Evolutionary conservation across 1,284 basidiomycete genomes (phyloP), one percentile per base, ranked within the genome.

Genomic region (Puccinia hordei): DNA sequence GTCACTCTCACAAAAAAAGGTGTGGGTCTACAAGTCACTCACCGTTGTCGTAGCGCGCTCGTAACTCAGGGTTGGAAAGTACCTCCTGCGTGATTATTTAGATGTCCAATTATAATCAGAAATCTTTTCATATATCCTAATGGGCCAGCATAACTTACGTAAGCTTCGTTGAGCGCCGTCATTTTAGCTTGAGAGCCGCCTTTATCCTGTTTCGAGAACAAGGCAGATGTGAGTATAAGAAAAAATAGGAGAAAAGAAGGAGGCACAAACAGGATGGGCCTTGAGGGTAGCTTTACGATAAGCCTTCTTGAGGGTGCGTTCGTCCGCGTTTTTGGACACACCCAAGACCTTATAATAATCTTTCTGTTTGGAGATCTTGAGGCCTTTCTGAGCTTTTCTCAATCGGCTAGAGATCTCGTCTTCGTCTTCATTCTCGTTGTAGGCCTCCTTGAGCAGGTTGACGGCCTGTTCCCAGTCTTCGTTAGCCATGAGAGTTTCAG

Each of bases 261-360:
- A 13, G 33, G 46, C 15, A 24, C 24, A 63, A 30, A 53, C 63
- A 78, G 30, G n/a, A 1, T 30, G 27, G 3, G 89, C 74, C 44
- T 74, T 76, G 5, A 27, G 10, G 17, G 61, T 13, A n/a, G 30
- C 66, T 66, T 86, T 86, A 83, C 85, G 93, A 92, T 89, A 98
- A 12, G 95, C 95, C 85, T 95, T 95, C 88, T 97, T 97, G 87
- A 98, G 95, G 1, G 92, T 92, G 84, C 89, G 89, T 44, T 88
- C 85, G 83, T 96, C 93, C 0, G 94, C 95, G 84, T 95, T 93
- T 6, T 94, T 88, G 22, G 88, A 85, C 0, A 98, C 94, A 10
- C 91, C 93, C 0, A 98, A 87, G 15, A 98, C 86, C 87, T 98
- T 98, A 89, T 98, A 98, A 85, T 98, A 98, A 84, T 98, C 95